Percentiles rank a stretch among this genome's conserved stretches.
Conservation (phyloP, 805 yeast genomes). For the Wickerhamomyces tratensis region DNA sequence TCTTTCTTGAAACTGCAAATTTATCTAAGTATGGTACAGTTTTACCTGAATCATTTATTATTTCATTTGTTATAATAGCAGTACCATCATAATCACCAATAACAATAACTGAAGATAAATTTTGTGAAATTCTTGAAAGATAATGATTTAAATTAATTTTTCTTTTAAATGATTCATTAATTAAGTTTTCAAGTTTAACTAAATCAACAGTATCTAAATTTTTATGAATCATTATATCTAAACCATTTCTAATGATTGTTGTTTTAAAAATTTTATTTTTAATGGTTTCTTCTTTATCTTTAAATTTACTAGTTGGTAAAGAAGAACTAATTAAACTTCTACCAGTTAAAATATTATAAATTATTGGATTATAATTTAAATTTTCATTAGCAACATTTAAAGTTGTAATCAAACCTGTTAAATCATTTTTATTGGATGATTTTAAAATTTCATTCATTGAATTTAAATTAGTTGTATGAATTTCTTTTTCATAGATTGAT, state of each 20-base stretch:
- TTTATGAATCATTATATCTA: constrained; percentile 23
- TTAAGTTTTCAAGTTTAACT: constrained; percentile 43
- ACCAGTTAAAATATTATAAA: constrained; percentile 86
- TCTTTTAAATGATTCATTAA: constrained; percentile 74
- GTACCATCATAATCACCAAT: constrained; percentile 96
- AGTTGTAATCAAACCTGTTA: constrained; percentile 85
- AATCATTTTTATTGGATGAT: constrained; percentile 34
- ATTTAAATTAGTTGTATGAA: constrained; percentile 58
- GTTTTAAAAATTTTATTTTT: constrained; percentile 33
- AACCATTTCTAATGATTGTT: constrained; percentile 72
- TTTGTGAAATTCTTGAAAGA: constrained; percentile 50
- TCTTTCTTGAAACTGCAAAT: constrained; percentile 75
- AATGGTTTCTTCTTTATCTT: constrained; percentile 7
- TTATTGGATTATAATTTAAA: constrained; percentile 61
- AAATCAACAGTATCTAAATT: constrained; percentile 29
- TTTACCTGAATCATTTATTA: constrained; percentile 14
- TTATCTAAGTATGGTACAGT: constrained; percentile 79
- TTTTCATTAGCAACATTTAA: constrained; percentile 56
- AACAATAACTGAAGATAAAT: constrained; percentile 67
- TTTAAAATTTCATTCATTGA: constrained; percentile 51
- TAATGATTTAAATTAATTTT: constrained; percentile 59
- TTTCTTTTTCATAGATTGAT: constrained; percentile 31
- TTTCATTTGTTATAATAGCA: constrained; percentile 85
- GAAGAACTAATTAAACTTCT: constrained; percentile 87
- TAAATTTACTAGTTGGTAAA: constrained; percentile 50